Base-by-base conservation (phyloP, 2,329 filamentous ascomycete genomes). In the Chaetomium olivaceum region DNA sequence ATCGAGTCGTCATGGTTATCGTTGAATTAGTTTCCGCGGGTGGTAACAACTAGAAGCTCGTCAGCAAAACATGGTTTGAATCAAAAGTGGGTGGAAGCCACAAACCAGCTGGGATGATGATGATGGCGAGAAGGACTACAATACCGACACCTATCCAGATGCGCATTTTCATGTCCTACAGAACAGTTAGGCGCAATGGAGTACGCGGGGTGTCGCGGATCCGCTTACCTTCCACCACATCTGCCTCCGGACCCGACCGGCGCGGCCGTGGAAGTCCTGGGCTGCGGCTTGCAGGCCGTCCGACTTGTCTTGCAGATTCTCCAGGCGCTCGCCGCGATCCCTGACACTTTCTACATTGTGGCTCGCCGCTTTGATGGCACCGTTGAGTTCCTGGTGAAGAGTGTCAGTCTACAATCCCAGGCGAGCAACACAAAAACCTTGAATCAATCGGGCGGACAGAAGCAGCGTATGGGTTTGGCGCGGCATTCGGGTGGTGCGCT, bases 281-380 rank as follows among this genome's bases (percentile, higher is more conserved):
- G 95, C 94, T 43, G 93, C 97, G 79, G 95, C 91, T 81, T 96
- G 91, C 68, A 97, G 87, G 58, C 89, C 89, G 78, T 97, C 91
- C 68, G 97, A 87, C 73, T 89, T 87, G 39, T 43, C 91, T 81
- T 96, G 92, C 68, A 97, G 87, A 58, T 89, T 89, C 78, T 97
- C 91, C 68, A 97, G 87, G 73, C 89, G 87, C 76, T 93, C 91
- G 77, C 95, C 95, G 85, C 95, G 93, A 80, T 97, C 89, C 52
- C 91, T 93, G 69, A 97, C 92, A 81, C 95, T 96, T 83, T 93
- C 93, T 84, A 99, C 96, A 83, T 99, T 99, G 79, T 97, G 90
- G 75, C 91, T 89, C 94, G 99, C 97, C 72, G 95, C 91, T 76
- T 90, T 90, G 74, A 97, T 92, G 60, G 94, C 97, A 76, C 93